These are phyloP conservation scores for Capsella rubella DNA, from an alignment of 441 rosid species.

Conservation along the genomic window DNA sequence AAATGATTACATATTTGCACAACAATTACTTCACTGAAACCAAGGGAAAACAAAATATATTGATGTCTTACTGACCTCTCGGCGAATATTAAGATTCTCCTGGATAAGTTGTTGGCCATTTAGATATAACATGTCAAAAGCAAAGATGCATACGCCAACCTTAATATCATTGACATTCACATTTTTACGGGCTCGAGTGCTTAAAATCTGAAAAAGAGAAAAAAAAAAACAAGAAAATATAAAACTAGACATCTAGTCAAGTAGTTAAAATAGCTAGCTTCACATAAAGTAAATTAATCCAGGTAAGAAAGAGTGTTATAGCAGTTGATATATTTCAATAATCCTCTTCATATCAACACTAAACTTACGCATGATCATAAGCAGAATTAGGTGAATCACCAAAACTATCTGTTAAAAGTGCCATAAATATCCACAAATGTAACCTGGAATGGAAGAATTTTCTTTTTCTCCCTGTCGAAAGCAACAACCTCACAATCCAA, in stretches of 20 bases:
- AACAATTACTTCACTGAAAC: slow-evolving; percentile 8
- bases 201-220: slow-evolving; percentile 63
- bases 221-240: slow-evolving; percentile 12
- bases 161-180: slow-evolving; percentile 80
- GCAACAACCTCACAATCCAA: slow-evolving; percentile 95
- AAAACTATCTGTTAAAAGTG: not conserved
- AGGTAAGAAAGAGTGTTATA: not conserved
- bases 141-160: slow-evolving; percentile 88
- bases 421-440: slow-evolving; percentile 15
- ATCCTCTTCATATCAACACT: slow-evolving; percentile 12
- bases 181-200: slow-evolving; percentile 86
- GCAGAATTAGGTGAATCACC: slow-evolving; percentile 1
- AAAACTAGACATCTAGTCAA: slow-evolving; percentile 21
- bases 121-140: slow-evolving; percentile 85
- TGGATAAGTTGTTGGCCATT: slow-evolving; percentile 83
- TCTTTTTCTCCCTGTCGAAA: slow-evolving; percentile 71
- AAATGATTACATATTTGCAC: slow-evolving; percentile 30
- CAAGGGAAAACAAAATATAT: not conserved
- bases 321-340: not conserved
- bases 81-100: slow-evolving; percentile 71
- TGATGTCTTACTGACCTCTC: slow-evolving; percentile 57
- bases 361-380: slow-evolving; percentile 1
- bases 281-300: not conserved
- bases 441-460: slow-evolving; percentile 93
- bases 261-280: slow-evolving; percentile 9